Conservation (phyloP, 2,329 filamentous ascomycete genomes). For the Aspergillus chevalieri region DNA sequence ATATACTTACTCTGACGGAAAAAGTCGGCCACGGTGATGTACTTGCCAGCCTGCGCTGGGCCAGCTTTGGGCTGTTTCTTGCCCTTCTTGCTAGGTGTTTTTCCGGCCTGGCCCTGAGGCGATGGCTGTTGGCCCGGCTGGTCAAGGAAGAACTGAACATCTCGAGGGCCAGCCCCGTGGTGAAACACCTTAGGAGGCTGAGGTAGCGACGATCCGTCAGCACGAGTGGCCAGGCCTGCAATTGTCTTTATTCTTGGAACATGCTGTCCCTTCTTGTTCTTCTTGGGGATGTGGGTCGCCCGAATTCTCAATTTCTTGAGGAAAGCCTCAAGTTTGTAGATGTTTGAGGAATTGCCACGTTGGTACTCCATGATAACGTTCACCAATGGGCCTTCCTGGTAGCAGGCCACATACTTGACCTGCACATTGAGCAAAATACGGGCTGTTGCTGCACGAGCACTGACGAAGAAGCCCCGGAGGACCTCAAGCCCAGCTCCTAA, state of each 20-base stretch:
- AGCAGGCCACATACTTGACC: slow-evolving; percentile 55
- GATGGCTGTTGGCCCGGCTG: slow-evolving; percentile 11
- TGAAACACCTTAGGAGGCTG: slow-evolving; percentile 32
- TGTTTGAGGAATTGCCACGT: slow-evolving; percentile 12
- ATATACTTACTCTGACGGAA: slow-evolving; percentile 38
- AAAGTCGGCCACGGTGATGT: slow-evolving; percentile 49
- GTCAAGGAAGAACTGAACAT: slow-evolving; percentile 52
- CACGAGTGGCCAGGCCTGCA: slow-evolving; percentile 36
- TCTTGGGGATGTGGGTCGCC: slow-evolving; percentile 35
- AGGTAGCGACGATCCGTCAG: slow-evolving; percentile 29
- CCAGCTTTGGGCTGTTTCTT: slow-evolving; percentile 28
- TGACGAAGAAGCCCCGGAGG: slow-evolving; percentile 57
- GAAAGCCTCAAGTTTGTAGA: slow-evolving; percentile 23
- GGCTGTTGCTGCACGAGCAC: slow-evolving; percentile 53
- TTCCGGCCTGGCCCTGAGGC: slow-evolving; percentile 3
- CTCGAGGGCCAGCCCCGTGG: slow-evolving; percentile 44
- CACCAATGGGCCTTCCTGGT: slow-evolving; percentile 41
- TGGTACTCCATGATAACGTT: slow-evolving; percentile 31
- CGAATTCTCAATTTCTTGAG: slow-evolving; percentile 38
- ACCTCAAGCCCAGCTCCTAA: slow-evolving; percentile 51
- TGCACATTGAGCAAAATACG: slow-evolving; percentile 59
- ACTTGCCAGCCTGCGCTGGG: slow-evolving; percentile 29
- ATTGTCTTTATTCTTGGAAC: slow-evolving; percentile 43
- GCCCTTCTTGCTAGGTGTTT: slow-evolving; percentile 6
- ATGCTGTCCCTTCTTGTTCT: slow-evolving; percentile 26